Conservation (phyloP, 2,329 filamentous ascomycete species). For the Didymella pinodella region DNA sequence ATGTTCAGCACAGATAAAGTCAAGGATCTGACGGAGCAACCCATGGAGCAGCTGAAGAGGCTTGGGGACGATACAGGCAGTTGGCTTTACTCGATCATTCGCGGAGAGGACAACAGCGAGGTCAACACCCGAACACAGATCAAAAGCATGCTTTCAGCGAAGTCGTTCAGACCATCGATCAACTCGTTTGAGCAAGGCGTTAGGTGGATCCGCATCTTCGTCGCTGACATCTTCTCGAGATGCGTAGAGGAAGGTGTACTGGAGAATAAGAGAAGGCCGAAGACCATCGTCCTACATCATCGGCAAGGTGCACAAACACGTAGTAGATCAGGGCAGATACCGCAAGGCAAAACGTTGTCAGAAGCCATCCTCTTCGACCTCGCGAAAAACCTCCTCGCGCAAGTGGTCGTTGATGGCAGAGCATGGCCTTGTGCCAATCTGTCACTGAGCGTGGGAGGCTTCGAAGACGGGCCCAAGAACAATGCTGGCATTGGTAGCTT, state of each 20-base stretch:
- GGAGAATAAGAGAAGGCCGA: conserved; percentile 86
- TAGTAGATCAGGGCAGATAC: conserved; percentile 79
- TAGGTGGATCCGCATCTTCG: conserved; percentile 90
- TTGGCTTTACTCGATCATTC: conserved; percentile 85
- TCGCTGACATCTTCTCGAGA: conserved; percentile 87
- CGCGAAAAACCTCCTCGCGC: conserved; percentile 76
- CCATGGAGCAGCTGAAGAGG: conserved; percentile 77
- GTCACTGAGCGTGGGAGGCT: conserved; percentile 86
- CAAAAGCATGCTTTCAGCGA: conserved; percentile 96
- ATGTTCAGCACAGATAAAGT: conserved; percentile 83
- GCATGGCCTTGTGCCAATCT: conserved; percentile 94
- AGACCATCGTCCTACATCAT: conserved; percentile 84
- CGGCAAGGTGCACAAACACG: conserved; percentile 75
- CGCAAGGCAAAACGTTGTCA: conserved; percentile 75
- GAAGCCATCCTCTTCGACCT: conserved; percentile 77
- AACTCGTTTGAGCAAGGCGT: conserved; percentile 78
- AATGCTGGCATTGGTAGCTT: conserved; percentile 89
- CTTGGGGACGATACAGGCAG: conserved; percentile 83
- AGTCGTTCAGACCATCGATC: conserved; percentile 89
- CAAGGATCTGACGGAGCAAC: conserved; percentile 74
- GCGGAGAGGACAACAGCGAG: conserved; percentile 86
- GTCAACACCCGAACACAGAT: conserved; percentile 92
- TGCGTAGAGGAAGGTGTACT: conserved; percentile 89
- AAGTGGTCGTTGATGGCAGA: conserved; percentile 78
- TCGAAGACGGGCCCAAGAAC: conserved; percentile 83